Conservation (phyloP, 2,329 filamentous ascomycete genomes). For the Colletotrichum orchidophilum region DNA sequence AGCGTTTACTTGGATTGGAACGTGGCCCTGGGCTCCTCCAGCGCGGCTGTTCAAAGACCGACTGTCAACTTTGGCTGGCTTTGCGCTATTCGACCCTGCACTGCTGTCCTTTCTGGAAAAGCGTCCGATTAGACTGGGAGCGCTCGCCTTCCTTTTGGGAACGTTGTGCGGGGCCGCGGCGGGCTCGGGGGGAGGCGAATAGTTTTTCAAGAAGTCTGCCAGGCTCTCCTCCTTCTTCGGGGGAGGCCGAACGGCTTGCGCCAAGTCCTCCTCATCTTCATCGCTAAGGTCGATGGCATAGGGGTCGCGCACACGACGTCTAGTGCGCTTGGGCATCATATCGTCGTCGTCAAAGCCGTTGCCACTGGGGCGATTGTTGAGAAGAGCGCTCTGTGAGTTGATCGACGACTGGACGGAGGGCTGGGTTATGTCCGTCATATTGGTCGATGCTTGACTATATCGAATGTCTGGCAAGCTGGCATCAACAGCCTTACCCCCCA, state of each 20-base stretch:
- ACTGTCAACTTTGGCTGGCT: constrained; percentile 41
- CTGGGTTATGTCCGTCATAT: constrained; percentile 66
- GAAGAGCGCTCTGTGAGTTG: constrained; percentile 79
- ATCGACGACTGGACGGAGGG: constrained; percentile 70
- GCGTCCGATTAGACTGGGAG: constrained; percentile 69
- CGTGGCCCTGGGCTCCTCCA: constrained; percentile 52
- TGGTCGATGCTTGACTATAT: constrained; percentile 65
- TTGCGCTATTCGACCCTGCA: constrained; percentile 39
- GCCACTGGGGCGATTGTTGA: constrained; percentile 51
- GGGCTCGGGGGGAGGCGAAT: constrained; percentile 69
- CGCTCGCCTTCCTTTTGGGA: constrained; percentile 72
- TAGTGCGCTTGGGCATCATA: constrained; percentile 76
- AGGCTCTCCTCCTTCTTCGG: constrained; percentile 71
- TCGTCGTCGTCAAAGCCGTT: constrained; percentile 60
- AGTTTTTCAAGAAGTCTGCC: constrained; percentile 77
- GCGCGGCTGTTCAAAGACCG: constrained; percentile 53
- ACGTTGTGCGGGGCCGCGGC: constrained; percentile 44
- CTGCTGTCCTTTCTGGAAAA: constrained; percentile 55
- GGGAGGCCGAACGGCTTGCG: constrained; percentile 49
- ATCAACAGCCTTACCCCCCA: constrained; percentile 66
- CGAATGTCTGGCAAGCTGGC: constrained; percentile 65
- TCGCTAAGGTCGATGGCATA: constrained; percentile 91
- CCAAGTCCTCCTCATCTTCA: constrained; percentile 67
- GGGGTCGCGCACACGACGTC: constrained; percentile 82
- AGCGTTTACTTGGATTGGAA: constrained; percentile 63